Evolutionary conservation across 2,329 filamentous ascomycete genomes (phyloP).

Genomic region (Didymella lethalis): DNA sequence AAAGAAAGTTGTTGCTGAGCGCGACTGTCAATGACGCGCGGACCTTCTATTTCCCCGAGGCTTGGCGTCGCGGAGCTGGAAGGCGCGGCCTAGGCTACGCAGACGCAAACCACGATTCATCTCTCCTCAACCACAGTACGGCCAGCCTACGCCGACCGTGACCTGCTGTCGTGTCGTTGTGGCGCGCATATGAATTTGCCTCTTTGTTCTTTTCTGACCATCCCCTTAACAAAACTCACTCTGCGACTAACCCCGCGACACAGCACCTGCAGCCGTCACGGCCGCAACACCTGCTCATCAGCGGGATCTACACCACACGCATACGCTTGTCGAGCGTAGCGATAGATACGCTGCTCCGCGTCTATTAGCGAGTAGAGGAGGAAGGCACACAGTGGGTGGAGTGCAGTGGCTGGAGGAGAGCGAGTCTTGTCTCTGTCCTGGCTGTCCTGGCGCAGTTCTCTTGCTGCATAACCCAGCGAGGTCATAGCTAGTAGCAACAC

Average conservation of each 20-base stretch:
- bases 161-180: neutral
- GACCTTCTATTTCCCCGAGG: slow-evolving; percentile 25
- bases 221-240: neutral
- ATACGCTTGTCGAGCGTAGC: slow-evolving; percentile 21
- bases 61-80: slow-evolving; percentile 24
- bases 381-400: slow-evolving; percentile 43
- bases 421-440: slow-evolving; percentile 45
- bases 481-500: slow-evolving; percentile 60
- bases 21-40: slow-evolving; percentile 37
- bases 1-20: slow-evolving; percentile 28
- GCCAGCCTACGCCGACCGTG: neutral
- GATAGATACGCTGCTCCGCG: slow-evolving; percentile 31
- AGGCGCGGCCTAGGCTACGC: slow-evolving; percentile 7
- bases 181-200: neutral
- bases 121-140: slow-evolving; percentile 1
- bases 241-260: slow-evolving; percentile 16
- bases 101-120: slow-evolving; percentile 5
- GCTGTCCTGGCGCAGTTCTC: slow-evolving; percentile 42
- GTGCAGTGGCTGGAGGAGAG: slow-evolving; percentile 45
- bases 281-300: slow-evolving; percentile 16
- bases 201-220: neutral
- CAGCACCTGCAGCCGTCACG: slow-evolving; percentile 12
- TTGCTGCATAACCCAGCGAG: slow-evolving; percentile 45
- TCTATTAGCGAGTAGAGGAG: slow-evolving; percentile 40
- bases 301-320: slow-evolving; percentile 17